These are phyloP conservation scores for Dactylorhiza incarnata DNA, from an alignment of 106 monocot species.

Conservation along the genomic window DNA sequence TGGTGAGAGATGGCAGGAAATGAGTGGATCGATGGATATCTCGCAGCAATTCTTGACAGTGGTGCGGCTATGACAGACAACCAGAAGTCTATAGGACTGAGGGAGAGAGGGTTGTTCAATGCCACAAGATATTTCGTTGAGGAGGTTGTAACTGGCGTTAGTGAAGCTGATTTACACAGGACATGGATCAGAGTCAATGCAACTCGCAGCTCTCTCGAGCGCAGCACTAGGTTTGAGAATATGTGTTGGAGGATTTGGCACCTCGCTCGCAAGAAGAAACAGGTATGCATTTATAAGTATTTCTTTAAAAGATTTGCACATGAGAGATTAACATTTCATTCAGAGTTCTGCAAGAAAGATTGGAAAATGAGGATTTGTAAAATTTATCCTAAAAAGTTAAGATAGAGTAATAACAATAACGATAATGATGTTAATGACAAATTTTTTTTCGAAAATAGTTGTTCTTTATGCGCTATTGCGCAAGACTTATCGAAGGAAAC, in stretches of 20 bases:
- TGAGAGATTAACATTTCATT: too few species aligned
- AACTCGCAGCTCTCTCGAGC: slow-evolving; percentile 67
- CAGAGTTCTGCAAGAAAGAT: too few species aligned
- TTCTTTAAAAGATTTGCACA: too few species aligned
- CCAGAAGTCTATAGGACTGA: slow-evolving; percentile 7
- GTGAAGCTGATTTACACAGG: slow-evolving; percentile 77
- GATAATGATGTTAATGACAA: too few species aligned
- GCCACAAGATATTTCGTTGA: slow-evolving; percentile 88
- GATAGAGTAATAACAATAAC: too few species aligned
- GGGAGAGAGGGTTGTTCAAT: slow-evolving; percentile 35
- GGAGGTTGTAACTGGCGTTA: slow-evolving; percentile 78
- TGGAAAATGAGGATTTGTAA: too few species aligned
- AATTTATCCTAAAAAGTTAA: too few species aligned
- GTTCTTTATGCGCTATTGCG: too few species aligned
- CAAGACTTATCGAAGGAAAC: too few species aligned
- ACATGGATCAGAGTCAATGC: slow-evolving; percentile 95
- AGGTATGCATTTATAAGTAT: slow-evolving; percentile 22
- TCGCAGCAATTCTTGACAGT: slow-evolving; percentile 85
- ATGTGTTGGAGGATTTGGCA: slow-evolving; percentile 99
- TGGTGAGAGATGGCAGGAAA: slow-evolving; percentile 55
- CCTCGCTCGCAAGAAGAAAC: slow-evolving; percentile 79
- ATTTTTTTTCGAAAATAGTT: too few species aligned
- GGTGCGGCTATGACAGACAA: slow-evolving; percentile 15
- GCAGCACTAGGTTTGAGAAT: slow-evolving; percentile 72
- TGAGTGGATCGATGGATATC: slow-evolving; percentile 91